phyloP scores from a whole-genome alignment of 257 asterid species.

The Solanum chilense region DNA sequence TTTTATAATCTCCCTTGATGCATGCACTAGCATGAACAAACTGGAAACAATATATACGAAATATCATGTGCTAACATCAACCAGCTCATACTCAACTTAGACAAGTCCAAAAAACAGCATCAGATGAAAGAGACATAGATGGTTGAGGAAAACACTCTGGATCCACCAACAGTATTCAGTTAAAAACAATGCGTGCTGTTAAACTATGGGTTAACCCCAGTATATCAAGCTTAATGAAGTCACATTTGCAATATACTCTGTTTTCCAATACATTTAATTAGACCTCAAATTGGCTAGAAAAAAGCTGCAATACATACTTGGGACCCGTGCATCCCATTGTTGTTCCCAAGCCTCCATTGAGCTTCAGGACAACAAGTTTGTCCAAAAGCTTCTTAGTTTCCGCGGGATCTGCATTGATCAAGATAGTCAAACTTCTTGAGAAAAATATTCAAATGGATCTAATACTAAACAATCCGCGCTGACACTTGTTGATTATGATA shows the following conservation, averaged over 20 bases:
- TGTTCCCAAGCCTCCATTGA: slow-evolving; percentile 99
- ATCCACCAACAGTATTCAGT: neutral
- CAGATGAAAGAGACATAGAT: neutral
- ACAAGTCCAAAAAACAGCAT: neutral
- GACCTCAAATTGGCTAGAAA: neutral
- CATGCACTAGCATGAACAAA: neutral
- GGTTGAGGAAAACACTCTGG: neutral
- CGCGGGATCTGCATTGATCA: slow-evolving; percentile 39
- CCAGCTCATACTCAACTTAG: neutral
- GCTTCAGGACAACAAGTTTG: slow-evolving; percentile 93
- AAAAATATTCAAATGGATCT: neutral
- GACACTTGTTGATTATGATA: neutral
- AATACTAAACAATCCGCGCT: neutral
- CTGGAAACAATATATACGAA: neutral
- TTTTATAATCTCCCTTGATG: neutral
- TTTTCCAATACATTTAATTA: neutral
- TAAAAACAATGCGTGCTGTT: neutral
- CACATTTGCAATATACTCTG: neutral
- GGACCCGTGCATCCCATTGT: slow-evolving; percentile 99
- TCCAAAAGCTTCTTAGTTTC: slow-evolving; percentile 71
- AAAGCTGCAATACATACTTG: slow-evolving; percentile 38
- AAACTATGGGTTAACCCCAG: neutral
- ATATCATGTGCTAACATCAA: neutral
- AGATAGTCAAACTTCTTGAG: neutral
- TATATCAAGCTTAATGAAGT: neutral